phyloP scores from a whole-genome alignment of 805 yeast genomes.

The Myxozyma monticola region DNA sequence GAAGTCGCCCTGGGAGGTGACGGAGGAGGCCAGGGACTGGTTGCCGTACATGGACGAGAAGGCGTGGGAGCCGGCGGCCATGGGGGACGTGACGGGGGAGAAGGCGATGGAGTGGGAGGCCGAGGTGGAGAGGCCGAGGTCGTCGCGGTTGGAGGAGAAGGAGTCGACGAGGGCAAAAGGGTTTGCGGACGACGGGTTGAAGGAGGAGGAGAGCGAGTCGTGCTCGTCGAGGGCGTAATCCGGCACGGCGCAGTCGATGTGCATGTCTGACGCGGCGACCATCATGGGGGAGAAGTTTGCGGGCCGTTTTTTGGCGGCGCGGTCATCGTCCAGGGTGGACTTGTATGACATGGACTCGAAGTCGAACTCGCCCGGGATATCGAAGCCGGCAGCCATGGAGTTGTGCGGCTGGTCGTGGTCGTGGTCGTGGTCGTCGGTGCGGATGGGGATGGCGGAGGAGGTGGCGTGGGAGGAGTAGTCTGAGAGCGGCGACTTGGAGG shows the following conservation, averaged over 20 bases:
- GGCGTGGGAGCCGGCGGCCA: conserved; percentile 7
- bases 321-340: conserved; percentile 19
- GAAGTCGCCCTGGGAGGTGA: conserved; percentile 27
- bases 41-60: conserved; percentile 13
- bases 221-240: conserved; percentile 27
- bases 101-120: conserved; percentile 21
- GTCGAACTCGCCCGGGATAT: conserved; percentile 17
- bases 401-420: not conserved
- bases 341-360: conserved; percentile 19
- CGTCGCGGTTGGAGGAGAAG: conserved; percentile 39
- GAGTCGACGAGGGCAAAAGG: conserved; percentile 19
- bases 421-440: not conserved
- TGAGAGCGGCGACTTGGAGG: conserved; percentile 3
- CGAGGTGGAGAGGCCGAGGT: conserved; percentile 34
- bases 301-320: conserved; percentile 30
- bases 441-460: conserved; percentile 25
- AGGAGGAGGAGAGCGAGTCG: conserved; percentile 19
- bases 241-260: conserved; percentile 35
- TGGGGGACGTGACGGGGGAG: conserved; percentile 31
- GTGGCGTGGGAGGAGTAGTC: conserved; percentile 21
- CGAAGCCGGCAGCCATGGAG: conserved; percentile 12
- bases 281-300: conserved; percentile 33
- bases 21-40: conserved; percentile 29
- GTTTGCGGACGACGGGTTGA: conserved; percentile 16
- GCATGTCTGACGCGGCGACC: conserved; percentile 3